Conservation (phyloP, 768 basidiomycete species). For the Russula olivacea region DNA sequence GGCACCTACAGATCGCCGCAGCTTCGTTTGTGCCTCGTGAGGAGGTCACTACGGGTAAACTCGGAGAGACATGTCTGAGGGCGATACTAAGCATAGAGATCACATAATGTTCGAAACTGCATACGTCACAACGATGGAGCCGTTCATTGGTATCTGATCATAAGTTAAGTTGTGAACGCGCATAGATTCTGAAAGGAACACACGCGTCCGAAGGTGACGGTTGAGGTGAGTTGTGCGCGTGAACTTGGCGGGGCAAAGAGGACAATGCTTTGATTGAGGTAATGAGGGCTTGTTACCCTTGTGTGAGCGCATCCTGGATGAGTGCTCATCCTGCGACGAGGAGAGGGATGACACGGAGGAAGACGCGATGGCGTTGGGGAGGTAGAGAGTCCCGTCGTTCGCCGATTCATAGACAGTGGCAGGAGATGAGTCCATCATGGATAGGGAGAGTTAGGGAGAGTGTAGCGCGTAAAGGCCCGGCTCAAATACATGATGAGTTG, state of each 20-base stretch:
- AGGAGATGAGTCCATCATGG: conserved; percentile 13
- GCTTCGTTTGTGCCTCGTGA: conserved; percentile 60
- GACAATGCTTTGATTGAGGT: conserved; percentile 59
- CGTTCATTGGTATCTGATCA: conserved; percentile 55
- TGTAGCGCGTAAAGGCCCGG: background rate
- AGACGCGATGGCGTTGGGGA: conserved; percentile 18
- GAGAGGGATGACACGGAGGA: conserved; percentile 16
- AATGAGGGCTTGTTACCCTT: conserved; percentile 56
- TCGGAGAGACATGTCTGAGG: conserved; percentile 54
- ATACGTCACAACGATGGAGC: conserved; percentile 55
- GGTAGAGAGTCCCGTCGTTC: conserved; percentile 12
- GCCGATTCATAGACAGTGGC: conserved; percentile 5
- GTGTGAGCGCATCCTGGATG: conserved; percentile 45
- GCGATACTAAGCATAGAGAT: conserved; percentile 1
- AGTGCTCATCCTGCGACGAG: conserved; percentile 21
- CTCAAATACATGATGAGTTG: conserved; percentile 2
- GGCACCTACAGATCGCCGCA: conserved; percentile 54
- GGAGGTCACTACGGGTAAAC: conserved; percentile 60
- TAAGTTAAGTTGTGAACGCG: background rate
- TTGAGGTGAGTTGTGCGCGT: conserved; percentile 63
- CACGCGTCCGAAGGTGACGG: conserved; percentile 59
- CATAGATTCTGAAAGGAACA: conserved; percentile 26
- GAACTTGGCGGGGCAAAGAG: conserved; percentile 60
- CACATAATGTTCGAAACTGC: conserved; percentile 10
- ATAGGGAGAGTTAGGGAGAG: background rate